These are phyloP conservation scores for Clonostachys byssicola DNA, from an alignment of 2,329 filamentous ascomycete species.

Conservation along the genomic window DNA sequence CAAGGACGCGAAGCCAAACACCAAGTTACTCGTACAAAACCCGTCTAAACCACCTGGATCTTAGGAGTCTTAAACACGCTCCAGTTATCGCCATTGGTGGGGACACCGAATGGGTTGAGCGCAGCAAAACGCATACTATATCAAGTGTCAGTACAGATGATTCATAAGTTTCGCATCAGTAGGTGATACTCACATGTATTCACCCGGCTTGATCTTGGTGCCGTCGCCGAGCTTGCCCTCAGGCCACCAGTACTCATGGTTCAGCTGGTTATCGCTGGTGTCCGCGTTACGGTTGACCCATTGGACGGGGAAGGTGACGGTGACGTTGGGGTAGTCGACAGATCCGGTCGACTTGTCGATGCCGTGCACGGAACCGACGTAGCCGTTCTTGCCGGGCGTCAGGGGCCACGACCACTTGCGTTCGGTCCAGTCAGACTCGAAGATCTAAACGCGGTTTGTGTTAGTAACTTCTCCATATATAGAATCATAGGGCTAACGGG, in stretches of 20 bases:
- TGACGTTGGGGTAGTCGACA: slow-evolving; percentile 1
- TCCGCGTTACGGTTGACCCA: slow-evolving; percentile 1
- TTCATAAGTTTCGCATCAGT: slow-evolving; percentile 7
- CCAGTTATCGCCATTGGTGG: slow-evolving; percentile 11
- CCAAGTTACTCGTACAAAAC: too few species aligned
- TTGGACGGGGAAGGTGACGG: slow-evolving; percentile 1
- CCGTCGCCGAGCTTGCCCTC: slow-evolving; percentile 2
- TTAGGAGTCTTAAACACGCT: slow-evolving; percentile 6
- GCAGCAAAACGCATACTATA: slow-evolving; percentile 13
- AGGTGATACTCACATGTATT: slow-evolving; percentile 4
- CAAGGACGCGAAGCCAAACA: too few species aligned
- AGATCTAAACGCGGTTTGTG: slow-evolving; percentile 9
- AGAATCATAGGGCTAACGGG: neutral
- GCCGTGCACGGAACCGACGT: slow-evolving; percentile 1
- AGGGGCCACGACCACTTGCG: slow-evolving; percentile 26
- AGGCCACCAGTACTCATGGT: neutral
- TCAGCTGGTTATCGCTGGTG: neutral
- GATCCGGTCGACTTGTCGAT: slow-evolving; percentile 3
- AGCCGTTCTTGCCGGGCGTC: slow-evolving; percentile 14
- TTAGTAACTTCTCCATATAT: neutral
- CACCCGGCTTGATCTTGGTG: slow-evolving; percentile 2
- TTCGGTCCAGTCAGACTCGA: slow-evolving; percentile 18
- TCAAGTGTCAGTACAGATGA: slow-evolving; percentile 4
- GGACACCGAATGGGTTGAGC: slow-evolving; percentile 15
- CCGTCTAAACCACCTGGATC: neutral